These are phyloP conservation scores for Penicillium brevicompactum DNA, from an alignment of 2,329 filamentous ascomycete genomes.

Conservation along the genomic window DNA sequence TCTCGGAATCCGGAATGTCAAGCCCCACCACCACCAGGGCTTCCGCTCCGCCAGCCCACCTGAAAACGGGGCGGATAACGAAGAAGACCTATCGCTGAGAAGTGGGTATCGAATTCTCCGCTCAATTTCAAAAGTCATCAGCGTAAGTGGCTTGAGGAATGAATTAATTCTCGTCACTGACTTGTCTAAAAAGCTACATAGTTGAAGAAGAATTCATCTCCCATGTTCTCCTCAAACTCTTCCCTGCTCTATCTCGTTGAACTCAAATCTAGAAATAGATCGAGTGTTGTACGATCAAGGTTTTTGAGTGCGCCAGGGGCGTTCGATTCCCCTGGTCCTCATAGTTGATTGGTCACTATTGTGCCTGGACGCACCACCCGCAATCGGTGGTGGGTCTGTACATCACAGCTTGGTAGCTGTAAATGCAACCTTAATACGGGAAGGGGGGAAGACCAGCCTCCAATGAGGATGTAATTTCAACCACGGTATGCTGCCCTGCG, in stretches of 20 bases:
- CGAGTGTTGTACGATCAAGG: background rate
- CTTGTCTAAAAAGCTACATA: background rate
- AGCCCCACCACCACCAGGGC: background rate
- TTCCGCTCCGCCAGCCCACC: background rate
- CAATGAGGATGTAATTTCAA: background rate
- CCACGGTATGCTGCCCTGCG: background rate
- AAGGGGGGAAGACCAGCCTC: background rate
- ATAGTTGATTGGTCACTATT: background rate
- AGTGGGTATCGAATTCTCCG: background rate
- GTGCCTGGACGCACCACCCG: background rate
- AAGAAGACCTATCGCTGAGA: background rate
- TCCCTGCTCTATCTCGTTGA: too few relatives aligned
- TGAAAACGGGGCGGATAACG: background rate
- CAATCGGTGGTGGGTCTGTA: background rate
- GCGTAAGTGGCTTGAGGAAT: background rate
- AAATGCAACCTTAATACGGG: background rate
- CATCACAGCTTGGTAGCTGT: background rate
- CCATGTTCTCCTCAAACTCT: too few relatives aligned
- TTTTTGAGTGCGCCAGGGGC: too few relatives aligned
- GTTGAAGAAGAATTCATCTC: too few relatives aligned
- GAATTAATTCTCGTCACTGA: background rate
- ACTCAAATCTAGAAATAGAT: too few relatives aligned
- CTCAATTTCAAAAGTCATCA: background rate
- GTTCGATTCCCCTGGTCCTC: background rate
- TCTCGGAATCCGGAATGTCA: slow-evolving; percentile 1